Evolutionary conservation across 805 yeast species (phyloP).

Genomic region (Wickerhamiella parazyma): DNA sequence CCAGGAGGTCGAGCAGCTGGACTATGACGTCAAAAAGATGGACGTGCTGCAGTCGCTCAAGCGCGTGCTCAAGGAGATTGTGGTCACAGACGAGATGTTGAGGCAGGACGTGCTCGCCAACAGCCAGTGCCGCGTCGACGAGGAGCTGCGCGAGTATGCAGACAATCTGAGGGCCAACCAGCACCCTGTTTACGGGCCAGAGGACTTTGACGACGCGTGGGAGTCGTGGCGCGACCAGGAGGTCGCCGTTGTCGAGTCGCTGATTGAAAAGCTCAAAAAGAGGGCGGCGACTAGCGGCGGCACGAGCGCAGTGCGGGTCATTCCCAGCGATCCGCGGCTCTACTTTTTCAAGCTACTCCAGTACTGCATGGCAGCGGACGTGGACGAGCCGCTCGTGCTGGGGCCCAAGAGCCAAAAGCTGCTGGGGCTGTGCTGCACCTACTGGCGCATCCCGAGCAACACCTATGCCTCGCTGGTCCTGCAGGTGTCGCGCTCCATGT

Average conservation of each 20-base stretch:
- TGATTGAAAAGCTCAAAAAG: constrained; percentile 20
- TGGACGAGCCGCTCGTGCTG: constrained; percentile 22
- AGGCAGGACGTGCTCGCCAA: constrained; percentile 40
- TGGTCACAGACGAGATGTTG: constrained; percentile 32
- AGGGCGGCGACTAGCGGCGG: constrained; percentile 6
- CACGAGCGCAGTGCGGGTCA: constrained; percentile 7
- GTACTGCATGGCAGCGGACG: constrained; percentile 29
- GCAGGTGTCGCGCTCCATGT: not conserved
- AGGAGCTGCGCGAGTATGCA: constrained; percentile 22
- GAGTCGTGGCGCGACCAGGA: constrained; percentile 33
- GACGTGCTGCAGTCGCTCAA: constrained; percentile 37
- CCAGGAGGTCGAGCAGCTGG: constrained; percentile 1
- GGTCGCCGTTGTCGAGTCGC: constrained; percentile 22
- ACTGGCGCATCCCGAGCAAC: constrained; percentile 39
- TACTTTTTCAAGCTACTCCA: constrained; percentile 31
- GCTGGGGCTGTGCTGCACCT: constrained; percentile 32
- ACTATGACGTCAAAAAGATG: constrained; percentile 36
- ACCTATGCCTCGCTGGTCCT: constrained; percentile 8
- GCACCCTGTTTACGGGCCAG: constrained; percentile 22
- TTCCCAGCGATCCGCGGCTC: constrained; percentile 31
- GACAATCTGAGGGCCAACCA: constrained; percentile 23
- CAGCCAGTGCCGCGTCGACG: constrained; percentile 27
- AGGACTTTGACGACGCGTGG: constrained; percentile 31
- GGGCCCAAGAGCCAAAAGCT: constrained; percentile 34
- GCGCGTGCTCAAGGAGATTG: constrained; percentile 30